Evolutionary conservation across 192 early-diverging fungal genomes (phyloP).

Genomic region (Spizellomyces punctatus): DNA sequence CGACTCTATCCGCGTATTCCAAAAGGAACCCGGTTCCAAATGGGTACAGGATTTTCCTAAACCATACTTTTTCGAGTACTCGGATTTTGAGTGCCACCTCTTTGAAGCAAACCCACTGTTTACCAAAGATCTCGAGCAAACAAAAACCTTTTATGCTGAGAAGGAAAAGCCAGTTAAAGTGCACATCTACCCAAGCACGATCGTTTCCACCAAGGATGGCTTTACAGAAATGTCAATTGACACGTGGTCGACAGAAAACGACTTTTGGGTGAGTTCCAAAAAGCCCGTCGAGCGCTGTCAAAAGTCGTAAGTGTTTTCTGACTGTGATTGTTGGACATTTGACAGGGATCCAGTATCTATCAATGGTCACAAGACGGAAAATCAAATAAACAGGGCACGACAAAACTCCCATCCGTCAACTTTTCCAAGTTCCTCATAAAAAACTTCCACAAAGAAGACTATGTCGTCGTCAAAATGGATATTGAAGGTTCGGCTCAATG

Average conservation of each 20-base stretch:
- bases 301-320: no score
- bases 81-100: conserved; percentile 14
- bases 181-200: conserved; percentile 4
- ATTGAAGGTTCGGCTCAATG: conserved; percentile 7
- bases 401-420: conserved; percentile 6
- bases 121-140: background rate
- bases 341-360: background rate
- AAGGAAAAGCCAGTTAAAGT: background rate
- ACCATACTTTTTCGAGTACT: background rate
- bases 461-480: conserved; percentile 27
- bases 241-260: background rate
- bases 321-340: no score
- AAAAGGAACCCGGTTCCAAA: conserved; percentile 12
- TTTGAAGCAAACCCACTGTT: conserved; percentile 23
- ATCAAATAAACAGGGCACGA: background rate
- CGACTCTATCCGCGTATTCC: conserved; percentile 8
- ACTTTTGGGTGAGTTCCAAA: conserved; percentile 2
- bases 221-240: conserved; percentile 1
- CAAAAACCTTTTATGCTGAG: background rate
- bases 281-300: background rate
- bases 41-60: conserved; percentile 8
- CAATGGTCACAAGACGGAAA: background rate
- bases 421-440: conserved; percentile 10
- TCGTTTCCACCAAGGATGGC: conserved; percentile 11
- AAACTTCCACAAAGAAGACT: conserved; percentile 5